Percentiles rank a stretch among this genome's conserved stretches.
These are phyloP conservation scores for Pisolithus thermaeus DNA, from an alignment of 1,284 basidiomycete genomes.

Conservation along the genomic window DNA sequence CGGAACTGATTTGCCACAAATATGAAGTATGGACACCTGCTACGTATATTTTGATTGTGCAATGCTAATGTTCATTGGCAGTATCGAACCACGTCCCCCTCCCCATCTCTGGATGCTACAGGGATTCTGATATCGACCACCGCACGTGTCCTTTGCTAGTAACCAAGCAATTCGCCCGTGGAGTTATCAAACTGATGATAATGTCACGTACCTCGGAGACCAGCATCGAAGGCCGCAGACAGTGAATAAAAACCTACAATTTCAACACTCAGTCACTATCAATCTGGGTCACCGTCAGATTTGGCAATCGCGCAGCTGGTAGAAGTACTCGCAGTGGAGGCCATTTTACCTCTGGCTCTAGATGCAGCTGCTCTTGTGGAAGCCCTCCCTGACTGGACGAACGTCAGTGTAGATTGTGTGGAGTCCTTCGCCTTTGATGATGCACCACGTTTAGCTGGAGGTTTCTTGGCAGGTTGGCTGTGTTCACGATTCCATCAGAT, in stretches of 20 bases:
- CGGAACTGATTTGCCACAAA: too few relatives aligned
- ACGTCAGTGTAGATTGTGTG: constrained; percentile 47
- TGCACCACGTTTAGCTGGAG: constrained; percentile 53
- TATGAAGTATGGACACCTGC: too few relatives aligned
- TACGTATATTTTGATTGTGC: too few relatives aligned
- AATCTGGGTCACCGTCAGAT: constrained; percentile 14
- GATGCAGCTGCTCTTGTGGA: constrained; percentile 53
- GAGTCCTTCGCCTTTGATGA: constrained; percentile 30
- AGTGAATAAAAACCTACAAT: neutral
- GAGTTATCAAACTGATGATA: too few relatives aligned
- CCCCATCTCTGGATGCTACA: too few relatives aligned
- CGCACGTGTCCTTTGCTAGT: too few relatives aligned
- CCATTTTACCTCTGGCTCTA: constrained; percentile 51
- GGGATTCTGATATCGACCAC: too few relatives aligned
- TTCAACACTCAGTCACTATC: constrained; percentile 23
- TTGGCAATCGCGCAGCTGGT: neutral
- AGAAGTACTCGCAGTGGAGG: constrained; percentile 17
- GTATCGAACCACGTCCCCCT: too few relatives aligned
- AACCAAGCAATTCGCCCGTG: too few relatives aligned
- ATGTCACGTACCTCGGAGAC: too few relatives aligned
- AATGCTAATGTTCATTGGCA: too few relatives aligned
- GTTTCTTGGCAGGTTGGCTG: constrained; percentile 49
- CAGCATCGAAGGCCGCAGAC: neutral
- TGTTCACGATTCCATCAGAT: constrained; percentile 20
- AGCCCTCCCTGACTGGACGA: constrained; percentile 53